Evolutionary conservation across 768 basidiomycete species (phyloP), one percentile per base, ranked within the genome.

Genomic region (Rhizopogon roseolus): DNA sequence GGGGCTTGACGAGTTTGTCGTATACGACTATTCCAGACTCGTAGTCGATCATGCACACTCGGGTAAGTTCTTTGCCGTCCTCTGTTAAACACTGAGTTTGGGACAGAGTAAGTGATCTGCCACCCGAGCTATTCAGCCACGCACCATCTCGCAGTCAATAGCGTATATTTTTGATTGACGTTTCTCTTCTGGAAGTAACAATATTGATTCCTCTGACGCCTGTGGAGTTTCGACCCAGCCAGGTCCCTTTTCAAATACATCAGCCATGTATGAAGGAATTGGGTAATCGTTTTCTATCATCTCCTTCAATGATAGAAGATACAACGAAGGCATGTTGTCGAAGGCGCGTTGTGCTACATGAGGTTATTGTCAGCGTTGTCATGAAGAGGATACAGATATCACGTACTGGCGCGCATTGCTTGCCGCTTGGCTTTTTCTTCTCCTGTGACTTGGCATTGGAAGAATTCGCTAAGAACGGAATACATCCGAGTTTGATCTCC

Each of bases 271-370:
- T 0, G 86, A 86, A 6, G 94, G 92, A 49, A 93, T 73, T 0
- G 89, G 91, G 61, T 98, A 98, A 50, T 94, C 92, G 62, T 98
- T 93, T 63, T 98, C 92, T 50, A 90, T 76, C 93, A 98, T 95
- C 65, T 95, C 88, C 56, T 90, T 85, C 22, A 85, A 69, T 0
- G 85, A 81, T 36, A 98, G 76, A 40, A 90, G 64, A 70, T 92
- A 96, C 52, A 83, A 76, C 49, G 81, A 64, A 5, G 92, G 86
- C 38, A 84, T 80, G 57, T 79, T 80, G 41, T 85, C 78, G 57
- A 79, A 77, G n/a, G 72, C 72, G 50, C 76, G 75, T 69, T 86
- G 84, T 71, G 79, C 84, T 86, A 60, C 62, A 55, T 43, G 2
- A 34, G 54, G 44, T 41, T 1, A 17, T 28, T 25, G 56, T 64